phyloP scores from a whole-genome alignment of 176 grass and related monocot species.

The Avena eriantha region DNA sequence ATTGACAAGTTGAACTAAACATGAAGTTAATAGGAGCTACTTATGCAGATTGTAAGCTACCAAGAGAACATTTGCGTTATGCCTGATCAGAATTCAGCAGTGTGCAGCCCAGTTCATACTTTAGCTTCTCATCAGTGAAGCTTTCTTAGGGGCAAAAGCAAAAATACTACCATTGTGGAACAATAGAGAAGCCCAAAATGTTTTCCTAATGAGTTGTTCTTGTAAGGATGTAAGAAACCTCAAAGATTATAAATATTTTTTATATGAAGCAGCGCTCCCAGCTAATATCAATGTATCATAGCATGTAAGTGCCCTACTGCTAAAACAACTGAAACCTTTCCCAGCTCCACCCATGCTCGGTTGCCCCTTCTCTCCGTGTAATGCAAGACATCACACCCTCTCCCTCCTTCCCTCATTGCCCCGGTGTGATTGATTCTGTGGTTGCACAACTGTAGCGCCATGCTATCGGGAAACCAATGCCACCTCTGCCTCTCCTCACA shows the following conservation, averaged over 20 bases:
- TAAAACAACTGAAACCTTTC: slow-evolving; percentile 63
- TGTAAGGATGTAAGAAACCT: background rate
- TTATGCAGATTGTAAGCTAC: background rate
- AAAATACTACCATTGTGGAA: background rate
- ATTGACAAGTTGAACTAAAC: background rate
- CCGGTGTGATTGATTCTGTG: too few relatives aligned
- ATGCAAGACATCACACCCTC: too few relatives aligned
- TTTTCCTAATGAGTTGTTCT: background rate
- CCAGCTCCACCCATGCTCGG: background rate
- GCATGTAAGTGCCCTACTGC: slow-evolving; percentile 55
- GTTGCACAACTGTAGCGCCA: too few relatives aligned
- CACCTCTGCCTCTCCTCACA: too few relatives aligned
- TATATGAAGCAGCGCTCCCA: too few relatives aligned
- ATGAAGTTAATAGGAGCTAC: background rate
- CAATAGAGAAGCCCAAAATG: background rate
- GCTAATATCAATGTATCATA: background rate
- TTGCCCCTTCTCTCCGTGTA: background rate
- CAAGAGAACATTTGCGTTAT: background rate
- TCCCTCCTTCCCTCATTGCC: too few relatives aligned
- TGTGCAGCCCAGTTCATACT: background rate
- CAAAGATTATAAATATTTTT: too few relatives aligned
- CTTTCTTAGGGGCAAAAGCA: background rate
- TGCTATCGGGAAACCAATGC: too few relatives aligned
- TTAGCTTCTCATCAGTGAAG: background rate
- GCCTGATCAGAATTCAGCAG: background rate